These are phyloP conservation scores for Globisporangium rhizosaccharum DNA, from an alignment of 352 stramenopile species.

Conservation along the genomic window DNA sequence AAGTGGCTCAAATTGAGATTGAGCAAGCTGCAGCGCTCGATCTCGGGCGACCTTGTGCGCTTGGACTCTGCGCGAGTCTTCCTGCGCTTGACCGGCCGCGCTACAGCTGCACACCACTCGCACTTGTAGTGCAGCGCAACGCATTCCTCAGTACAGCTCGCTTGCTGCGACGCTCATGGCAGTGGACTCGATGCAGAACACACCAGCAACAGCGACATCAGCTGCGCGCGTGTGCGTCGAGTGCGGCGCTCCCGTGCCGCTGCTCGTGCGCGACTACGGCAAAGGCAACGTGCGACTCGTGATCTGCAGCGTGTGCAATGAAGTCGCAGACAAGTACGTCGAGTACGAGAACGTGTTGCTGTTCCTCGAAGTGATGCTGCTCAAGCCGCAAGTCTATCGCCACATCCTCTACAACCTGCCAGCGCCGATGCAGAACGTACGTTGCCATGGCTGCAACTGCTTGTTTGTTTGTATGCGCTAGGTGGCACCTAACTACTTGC, in stretches of 20 bases:
- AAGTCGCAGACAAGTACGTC: slow-evolving; percentile 83
- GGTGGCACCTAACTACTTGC: background rate
- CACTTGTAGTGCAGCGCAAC: background rate
- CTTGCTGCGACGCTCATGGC: background rate
- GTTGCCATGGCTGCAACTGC: background rate
- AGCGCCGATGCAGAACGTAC: slow-evolving; percentile 29
- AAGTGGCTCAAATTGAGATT: no score
- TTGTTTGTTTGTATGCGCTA: background rate
- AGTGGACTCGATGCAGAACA: background rate
- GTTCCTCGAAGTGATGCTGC: slow-evolving; percentile 81
- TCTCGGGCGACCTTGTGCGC: no score
- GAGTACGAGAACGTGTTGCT: slow-evolving; percentile 84
- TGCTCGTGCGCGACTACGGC: slow-evolving; percentile 78
- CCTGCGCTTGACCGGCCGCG: background rate
- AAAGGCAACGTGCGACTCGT: slow-evolving; percentile 79
- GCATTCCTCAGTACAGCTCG: background rate
- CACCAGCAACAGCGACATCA: background rate
- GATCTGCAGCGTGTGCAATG: slow-evolving; percentile 66
- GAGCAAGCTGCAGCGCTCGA: no score
- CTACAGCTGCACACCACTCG: background rate
- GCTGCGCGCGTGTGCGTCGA: slow-evolving; percentile 61
- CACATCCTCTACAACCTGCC: slow-evolving; percentile 81
- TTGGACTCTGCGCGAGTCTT: no score
- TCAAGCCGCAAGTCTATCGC: slow-evolving; percentile 82
- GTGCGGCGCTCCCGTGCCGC: slow-evolving; percentile 54